Evolutionary conservation across 2,329 filamentous ascomycete genomes (phyloP), one percentile per base, ranked within the genome.

Genomic region (Trichophyton rubrum): DNA sequence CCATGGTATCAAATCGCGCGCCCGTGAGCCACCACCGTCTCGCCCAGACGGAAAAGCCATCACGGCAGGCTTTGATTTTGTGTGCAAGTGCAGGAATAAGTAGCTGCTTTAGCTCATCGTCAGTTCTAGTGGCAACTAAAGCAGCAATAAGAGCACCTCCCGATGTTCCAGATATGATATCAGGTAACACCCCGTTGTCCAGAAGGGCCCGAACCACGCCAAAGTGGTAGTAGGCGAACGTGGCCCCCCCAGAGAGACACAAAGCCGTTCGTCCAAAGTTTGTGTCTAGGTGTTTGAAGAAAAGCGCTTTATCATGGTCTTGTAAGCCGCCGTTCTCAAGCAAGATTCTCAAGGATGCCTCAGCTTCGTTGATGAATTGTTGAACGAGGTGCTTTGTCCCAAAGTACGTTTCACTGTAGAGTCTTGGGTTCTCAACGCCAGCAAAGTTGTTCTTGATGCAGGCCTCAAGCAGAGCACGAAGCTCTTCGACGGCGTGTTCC

Each of bases 361-460:
- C 67, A 20, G 70, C 67, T 56, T 97, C 91, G 63, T 96, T 89
- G 51, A 96, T 78, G 69, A 92, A 97, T 60, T 86, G 85, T 73
- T 97, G 93, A 33, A 96, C 89, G 65, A 96, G 75, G 63, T 93
- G 84, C 74, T 99, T 99, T n/a, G 93, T 97, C 35, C 93, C 93
- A 67, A 90, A 96, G 71, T 99, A 99, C 2, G 92, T 95, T 75
- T 97, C 91, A 68, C 89, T 95, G 72, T 99, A 99, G n/a, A 99
- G 76, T 60, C 90, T 83, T 8, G 92, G 85, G 68, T 96, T 97
- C 73, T 99, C 93, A 13, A 96, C 86, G 0, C 93, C 93, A 17
- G 89, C 90, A 74, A 97, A 99, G 70, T 99, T 97, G 74, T 91
- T 95, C 80, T 96, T 99, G 67, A 96, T 87, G 71, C 91, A 97